Conservation (phyloP, 306 rosid species). For the Canavalia gladiata region DNA sequence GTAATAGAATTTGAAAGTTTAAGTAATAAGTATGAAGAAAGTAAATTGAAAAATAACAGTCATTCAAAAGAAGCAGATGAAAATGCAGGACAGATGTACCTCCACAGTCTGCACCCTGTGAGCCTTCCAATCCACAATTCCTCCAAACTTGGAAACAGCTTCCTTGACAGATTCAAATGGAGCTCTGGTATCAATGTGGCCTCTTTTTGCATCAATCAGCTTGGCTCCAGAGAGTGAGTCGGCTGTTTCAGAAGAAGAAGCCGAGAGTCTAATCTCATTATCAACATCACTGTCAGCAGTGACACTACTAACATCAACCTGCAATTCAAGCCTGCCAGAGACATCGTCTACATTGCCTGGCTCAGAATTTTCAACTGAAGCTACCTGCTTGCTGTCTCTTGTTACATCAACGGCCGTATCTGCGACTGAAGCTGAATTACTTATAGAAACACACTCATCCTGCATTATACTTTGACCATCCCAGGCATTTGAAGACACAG, state of each 20-base stretch:
- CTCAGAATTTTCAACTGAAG: constrained; percentile 46
- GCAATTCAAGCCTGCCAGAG: constrained; percentile 44
- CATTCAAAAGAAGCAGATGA: constrained; percentile 20
- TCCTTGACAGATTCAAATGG: constrained; percentile 98
- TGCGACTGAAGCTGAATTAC: constrained; percentile 52
- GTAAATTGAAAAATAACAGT: constrained; percentile 23
- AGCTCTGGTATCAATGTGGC: constrained; percentile 83
- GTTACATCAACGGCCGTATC: constrained; percentile 39
- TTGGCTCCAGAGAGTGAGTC: constrained; percentile 56
- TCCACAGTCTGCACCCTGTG: constrained; percentile 89
- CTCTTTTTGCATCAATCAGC: constrained; percentile 61
- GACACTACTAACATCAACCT: constrained; percentile 41
- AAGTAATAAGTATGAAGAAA: constrained; percentile 19
- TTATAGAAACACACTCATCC: constrained; percentile 50
- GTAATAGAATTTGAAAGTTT: constrained; percentile 43
- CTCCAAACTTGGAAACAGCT: constrained; percentile 98
- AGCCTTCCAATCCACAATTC: constrained; percentile 99
- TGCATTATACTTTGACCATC: constrained; percentile 52
- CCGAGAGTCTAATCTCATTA: constrained; percentile 47
- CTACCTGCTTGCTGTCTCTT: constrained; percentile 45
- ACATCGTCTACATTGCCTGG: constrained; percentile 41
- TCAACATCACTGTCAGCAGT: constrained; percentile 38
- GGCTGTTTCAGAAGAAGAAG: constrained; percentile 53
- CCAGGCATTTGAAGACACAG: constrained; percentile 48
- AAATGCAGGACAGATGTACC: constrained; percentile 62